phyloP scores from a whole-genome alignment of 23 red algal genomes.

The Agarophyton chilense region DNA sequence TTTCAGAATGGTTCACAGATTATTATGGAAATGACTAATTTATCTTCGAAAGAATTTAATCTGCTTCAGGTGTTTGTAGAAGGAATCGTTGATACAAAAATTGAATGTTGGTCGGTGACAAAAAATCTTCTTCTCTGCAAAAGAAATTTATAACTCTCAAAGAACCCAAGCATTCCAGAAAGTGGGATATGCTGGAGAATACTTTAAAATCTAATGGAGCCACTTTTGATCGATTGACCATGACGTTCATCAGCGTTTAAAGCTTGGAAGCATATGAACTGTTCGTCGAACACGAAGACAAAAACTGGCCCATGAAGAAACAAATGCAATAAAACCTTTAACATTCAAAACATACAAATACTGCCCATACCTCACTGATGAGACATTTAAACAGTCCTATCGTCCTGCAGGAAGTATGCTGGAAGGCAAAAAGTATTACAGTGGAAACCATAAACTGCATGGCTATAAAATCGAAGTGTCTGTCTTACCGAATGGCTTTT shows the following conservation, averaged over 20 bases:
- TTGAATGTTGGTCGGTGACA: neutral
- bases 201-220: neutral
- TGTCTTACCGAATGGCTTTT: neutral
- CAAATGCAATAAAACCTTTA: neutral
- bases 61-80: neutral
- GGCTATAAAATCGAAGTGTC: conserved; percentile 18
- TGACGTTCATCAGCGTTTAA: neutral
- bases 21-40: neutral
- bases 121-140: neutral
- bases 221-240: neutral
- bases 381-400: conserved; percentile 2
- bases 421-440: conserved; percentile 11
- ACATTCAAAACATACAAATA: neutral
- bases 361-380: neutral
- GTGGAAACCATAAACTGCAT: conserved; percentile 30
- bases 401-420: conserved; percentile 5
- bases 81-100: neutral
- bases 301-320: conserved; percentile 3
- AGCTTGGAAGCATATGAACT: neutral
- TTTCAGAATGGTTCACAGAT: neutral
- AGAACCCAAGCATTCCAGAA: neutral
- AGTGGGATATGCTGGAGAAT: neutral
- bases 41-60: neutral
- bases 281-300: neutral
- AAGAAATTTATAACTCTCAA: conserved; percentile 26